A percentile compares a stretch with the other conserved stretches of the same genome.
phyloP scores from a whole-genome alignment of 2,329 filamentous ascomycete species.

The Biscogniauxia sp. region DNA sequence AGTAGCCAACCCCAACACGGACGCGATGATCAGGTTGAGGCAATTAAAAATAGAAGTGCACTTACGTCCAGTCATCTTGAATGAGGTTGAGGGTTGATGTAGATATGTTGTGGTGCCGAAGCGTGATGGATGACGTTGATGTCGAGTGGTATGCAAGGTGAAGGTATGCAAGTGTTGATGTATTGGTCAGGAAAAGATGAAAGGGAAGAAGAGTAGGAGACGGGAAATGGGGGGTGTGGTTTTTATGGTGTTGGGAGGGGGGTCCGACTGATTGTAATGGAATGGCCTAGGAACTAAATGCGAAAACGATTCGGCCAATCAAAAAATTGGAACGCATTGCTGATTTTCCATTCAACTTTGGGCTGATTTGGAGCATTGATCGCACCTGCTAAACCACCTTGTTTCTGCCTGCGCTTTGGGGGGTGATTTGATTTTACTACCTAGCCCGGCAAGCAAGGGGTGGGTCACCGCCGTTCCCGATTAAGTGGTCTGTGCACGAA shows the following conservation, averaged over 20 bases:
- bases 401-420: conserved; percentile 24
- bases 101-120: conserved; percentile 25
- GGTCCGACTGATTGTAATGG: conserved; percentile 31
- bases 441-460: not conserved
- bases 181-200: conserved; percentile 25
- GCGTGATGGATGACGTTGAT: conserved; percentile 31
- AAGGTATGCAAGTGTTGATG: conserved; percentile 29
- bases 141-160: conserved; percentile 18
- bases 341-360: conserved; percentile 17
- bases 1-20: not conserved
- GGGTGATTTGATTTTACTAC: conserved; percentile 12
- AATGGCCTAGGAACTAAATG: conserved; percentile 19
- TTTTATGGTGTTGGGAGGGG: conserved; percentile 28
- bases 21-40: conserved; percentile 17
- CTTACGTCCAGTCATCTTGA: conserved; percentile 74
- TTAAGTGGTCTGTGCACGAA: not conserved
- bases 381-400: conserved; percentile 17
- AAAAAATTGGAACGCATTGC: conserved; percentile 20
- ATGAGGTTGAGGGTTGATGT: conserved; percentile 29
- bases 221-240: conserved; percentile 11
- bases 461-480: not conserved
- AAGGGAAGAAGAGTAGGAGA: conserved; percentile 16
- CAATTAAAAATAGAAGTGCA: conserved; percentile 32
- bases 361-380: conserved; percentile 8
- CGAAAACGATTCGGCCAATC: conserved; percentile 18